phyloP scores from a whole-genome alignment of 768 basidiomycete species.

The Amanita rubescens region DNA sequence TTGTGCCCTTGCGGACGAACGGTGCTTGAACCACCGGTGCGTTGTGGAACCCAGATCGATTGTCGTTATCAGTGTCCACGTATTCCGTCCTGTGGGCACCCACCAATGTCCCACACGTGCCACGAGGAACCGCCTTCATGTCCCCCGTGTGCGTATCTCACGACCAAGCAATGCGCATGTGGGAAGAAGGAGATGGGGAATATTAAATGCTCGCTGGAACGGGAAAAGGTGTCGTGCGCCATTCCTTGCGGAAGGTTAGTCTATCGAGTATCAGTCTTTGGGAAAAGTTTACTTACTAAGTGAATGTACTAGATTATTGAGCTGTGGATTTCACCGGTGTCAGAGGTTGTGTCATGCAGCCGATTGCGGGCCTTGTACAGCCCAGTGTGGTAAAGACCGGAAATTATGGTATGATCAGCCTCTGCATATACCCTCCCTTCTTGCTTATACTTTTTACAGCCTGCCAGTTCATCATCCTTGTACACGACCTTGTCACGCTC shows the following conservation, averaged over 20 bases:
- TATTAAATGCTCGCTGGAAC: conserved; percentile 73
- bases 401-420: conserved; percentile 60
- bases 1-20: conserved; percentile 84
- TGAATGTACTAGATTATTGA: conserved; percentile 42
- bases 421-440: neutral
- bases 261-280: neutral
- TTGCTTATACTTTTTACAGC: conserved; percentile 25
- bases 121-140: conserved; percentile 67
- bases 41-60: conserved; percentile 73
- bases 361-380: conserved; percentile 69
- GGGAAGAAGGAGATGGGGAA: conserved; percentile 79
- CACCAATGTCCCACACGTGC: conserved; percentile 68
- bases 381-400: conserved; percentile 80
- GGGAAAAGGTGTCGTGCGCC: conserved; percentile 80
- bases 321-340: conserved; percentile 89
- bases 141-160: conserved; percentile 83
- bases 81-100: conserved; percentile 77
- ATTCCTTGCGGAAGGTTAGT: conserved; percentile 62
- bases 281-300: neutral
- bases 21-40: conserved; percentile 79
- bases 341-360: conserved; percentile 76
- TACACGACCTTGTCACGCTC: conserved; percentile 78
- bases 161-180: conserved; percentile 78
- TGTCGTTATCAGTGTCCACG: conserved; percentile 77
- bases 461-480: conserved; percentile 71